A percentile compares a stretch with the other conserved stretches of the same genome.
These are phyloP conservation scores for Kuraishia molischiana DNA, from an alignment of 805 yeast species.

Conservation along the genomic window DNA sequence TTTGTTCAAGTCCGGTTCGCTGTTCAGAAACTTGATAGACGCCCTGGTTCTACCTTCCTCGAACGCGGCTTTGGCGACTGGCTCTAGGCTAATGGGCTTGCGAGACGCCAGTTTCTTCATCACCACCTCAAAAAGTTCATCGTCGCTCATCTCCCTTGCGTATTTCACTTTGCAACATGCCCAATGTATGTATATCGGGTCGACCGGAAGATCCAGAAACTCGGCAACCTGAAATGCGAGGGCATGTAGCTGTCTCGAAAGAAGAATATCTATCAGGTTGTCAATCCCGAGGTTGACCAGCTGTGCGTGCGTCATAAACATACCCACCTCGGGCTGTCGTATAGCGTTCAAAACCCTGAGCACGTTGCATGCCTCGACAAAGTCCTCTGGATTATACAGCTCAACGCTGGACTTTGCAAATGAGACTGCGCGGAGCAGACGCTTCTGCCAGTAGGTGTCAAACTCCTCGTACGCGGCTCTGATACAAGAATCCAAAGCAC, in stretches of 20 bases:
- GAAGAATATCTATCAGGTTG: constrained; percentile 43
- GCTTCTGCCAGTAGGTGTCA: constrained; percentile 72
- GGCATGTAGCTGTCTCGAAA: constrained; percentile 48
- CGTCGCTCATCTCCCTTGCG: constrained; percentile 47
- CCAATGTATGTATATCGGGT: constrained; percentile 66
- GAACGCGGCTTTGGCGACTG: constrained; percentile 54
- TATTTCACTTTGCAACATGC: constrained; percentile 58
- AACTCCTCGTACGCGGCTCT: constrained; percentile 72
- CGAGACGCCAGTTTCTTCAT: constrained; percentile 29
- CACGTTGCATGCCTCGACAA: constrained; percentile 50
- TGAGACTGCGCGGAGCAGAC: constrained; percentile 66
- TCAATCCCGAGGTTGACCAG: constrained; percentile 42
- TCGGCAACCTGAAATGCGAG: constrained; percentile 55
- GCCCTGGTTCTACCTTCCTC: constrained; percentile 73
- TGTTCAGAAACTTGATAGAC: constrained; percentile 55
- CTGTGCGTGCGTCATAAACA: constrained; percentile 56
- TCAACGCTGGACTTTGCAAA: constrained; percentile 70
- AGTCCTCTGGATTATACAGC: constrained; percentile 46
- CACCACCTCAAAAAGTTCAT: constrained; percentile 41
- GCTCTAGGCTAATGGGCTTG: constrained; percentile 42
- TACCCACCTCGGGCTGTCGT: constrained; percentile 53
- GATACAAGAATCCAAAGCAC: constrained; percentile 65
- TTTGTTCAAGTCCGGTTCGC: constrained; percentile 55
- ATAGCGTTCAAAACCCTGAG: constrained; percentile 64
- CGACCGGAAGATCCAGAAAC: constrained; percentile 34